Evolutionary conservation across 2,329 filamentous ascomycete genomes (phyloP).

Genomic region (Fusarium clavum): DNA sequence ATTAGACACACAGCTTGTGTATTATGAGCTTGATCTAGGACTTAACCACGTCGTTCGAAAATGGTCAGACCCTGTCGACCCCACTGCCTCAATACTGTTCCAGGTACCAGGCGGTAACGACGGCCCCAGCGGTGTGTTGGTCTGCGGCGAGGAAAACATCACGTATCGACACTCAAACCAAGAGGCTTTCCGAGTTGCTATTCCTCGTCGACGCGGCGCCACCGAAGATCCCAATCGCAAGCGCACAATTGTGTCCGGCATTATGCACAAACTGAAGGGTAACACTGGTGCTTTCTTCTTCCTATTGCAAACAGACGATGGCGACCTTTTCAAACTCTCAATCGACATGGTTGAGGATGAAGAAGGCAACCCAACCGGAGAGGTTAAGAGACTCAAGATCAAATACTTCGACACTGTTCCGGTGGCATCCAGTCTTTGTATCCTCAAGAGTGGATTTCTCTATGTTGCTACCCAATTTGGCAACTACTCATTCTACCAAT

Average conservation of each 20-base stretch:
- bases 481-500: constrained; percentile 95
- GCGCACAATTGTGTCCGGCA: constrained; percentile 85
- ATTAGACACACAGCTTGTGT: constrained; percentile 90
- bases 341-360: constrained; percentile 90
- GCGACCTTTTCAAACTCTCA: constrained; percentile 97
- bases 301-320: constrained; percentile 93
- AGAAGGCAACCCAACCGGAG: constrained; percentile 80
- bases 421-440: constrained; percentile 86
- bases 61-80: constrained; percentile 94
- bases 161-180: constrained; percentile 98
- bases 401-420: constrained; percentile 99
- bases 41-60: constrained; percentile 97
- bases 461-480: constrained; percentile 94
- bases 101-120: constrained; percentile 95
- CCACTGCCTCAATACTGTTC: constrained; percentile 89
- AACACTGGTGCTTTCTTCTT: constrained; percentile 93
- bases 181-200: constrained; percentile 86
- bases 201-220: constrained; percentile 86
- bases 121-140: constrained; percentile 92
- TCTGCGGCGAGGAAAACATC: constrained; percentile 93
- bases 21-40: constrained; percentile 97
- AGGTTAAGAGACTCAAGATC: constrained; percentile 86
- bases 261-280: constrained; percentile 96
- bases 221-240: constrained; percentile 94
- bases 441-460: constrained; percentile 94